phyloP scores from a whole-genome alignment of 2,329 filamentous ascomycete genomes.

The Penicillium janthinellum region DNA sequence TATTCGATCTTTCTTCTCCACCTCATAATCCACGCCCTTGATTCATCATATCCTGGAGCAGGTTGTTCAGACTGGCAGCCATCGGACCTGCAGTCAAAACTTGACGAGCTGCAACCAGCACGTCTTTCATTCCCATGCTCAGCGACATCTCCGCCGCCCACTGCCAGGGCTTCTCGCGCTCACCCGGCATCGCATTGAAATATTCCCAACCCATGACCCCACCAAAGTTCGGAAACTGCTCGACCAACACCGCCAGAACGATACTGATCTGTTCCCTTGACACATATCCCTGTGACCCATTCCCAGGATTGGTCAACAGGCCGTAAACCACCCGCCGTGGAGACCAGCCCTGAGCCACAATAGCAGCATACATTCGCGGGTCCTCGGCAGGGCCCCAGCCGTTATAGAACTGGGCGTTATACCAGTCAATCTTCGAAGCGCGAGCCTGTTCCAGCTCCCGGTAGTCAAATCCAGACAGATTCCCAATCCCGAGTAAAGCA shows the following conservation, averaged over 20 bases:
- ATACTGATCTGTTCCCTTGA: slow-evolving; percentile 58
- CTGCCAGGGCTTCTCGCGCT: slow-evolving; percentile 65
- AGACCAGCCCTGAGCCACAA: slow-evolving; percentile 64
- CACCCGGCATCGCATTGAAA: slow-evolving; percentile 76
- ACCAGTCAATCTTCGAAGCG: slow-evolving; percentile 73
- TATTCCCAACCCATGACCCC: slow-evolving; percentile 97
- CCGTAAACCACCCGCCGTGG: slow-evolving; percentile 76
- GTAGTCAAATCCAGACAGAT: slow-evolving; percentile 82
- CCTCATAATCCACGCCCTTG: slow-evolving; percentile 17
- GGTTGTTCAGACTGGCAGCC: slow-evolving; percentile 34
- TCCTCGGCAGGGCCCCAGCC: slow-evolving; percentile 74
- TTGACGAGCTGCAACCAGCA: slow-evolving; percentile 38
- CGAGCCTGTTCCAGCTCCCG: slow-evolving; percentile 68
- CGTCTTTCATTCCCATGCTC: slow-evolving; percentile 46
- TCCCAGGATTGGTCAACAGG: slow-evolving; percentile 74
- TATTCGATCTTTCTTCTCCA: background rate
- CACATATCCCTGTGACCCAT: slow-evolving; percentile 68
- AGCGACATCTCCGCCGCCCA: slow-evolving; percentile 73
- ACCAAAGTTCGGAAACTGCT: slow-evolving; percentile 70
- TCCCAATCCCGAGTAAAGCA: slow-evolving; percentile 63
- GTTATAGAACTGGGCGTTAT: slow-evolving; percentile 92
- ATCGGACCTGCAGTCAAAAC: slow-evolving; percentile 31
- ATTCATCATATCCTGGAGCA: slow-evolving; percentile 35
- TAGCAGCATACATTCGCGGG: slow-evolving; percentile 45
- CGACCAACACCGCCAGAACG: slow-evolving; percentile 59